These are phyloP conservation scores for Plantago rigida DNA, from an alignment of 305 asterid species.

Conservation along the genomic window DNA sequence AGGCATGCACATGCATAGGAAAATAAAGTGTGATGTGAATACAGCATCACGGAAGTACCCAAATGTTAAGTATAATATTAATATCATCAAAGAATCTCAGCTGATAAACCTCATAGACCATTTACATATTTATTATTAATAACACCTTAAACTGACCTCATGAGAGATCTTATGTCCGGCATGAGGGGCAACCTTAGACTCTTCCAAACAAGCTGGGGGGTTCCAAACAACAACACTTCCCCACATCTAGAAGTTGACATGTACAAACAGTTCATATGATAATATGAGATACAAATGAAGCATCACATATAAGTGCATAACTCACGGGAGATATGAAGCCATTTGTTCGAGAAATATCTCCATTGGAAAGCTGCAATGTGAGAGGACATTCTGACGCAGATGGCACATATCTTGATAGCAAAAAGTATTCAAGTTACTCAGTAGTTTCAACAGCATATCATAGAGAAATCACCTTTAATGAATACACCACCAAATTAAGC, in stretches of 20 bases:
- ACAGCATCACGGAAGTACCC: too few species aligned
- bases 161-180: conserved; percentile 50
- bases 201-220: conserved; percentile 58
- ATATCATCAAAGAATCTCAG: background rate
- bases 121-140: conserved; percentile 8
- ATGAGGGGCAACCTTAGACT: conserved; percentile 31
- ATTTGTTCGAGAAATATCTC: conserved; percentile 63
- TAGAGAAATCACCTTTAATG: conserved; percentile 2
- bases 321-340: conserved; percentile 94
- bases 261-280: conserved; percentile 24
- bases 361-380: conserved; percentile 62
- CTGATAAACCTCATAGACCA: conserved; percentile 4
- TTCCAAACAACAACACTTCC: conserved; percentile 91
- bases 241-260: conserved; percentile 68
- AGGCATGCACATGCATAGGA: too few species aligned
- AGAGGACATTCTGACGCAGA: conserved; percentile 86
- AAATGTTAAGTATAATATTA: too few species aligned
- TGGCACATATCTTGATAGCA: conserved; percentile 64
- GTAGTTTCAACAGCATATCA: conserved; percentile 19
- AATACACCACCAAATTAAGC: conserved; percentile 12
- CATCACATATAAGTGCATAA: conserved; percentile 20
- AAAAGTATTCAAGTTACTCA: conserved; percentile 19
- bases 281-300: conserved; percentile 25
- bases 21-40: too few species aligned
- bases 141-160: conserved; percentile 45